Evolutionary conservation across 164 flowering plant genomes (phyloP).

Genomic region (Magnolia changhungtana): DNA sequence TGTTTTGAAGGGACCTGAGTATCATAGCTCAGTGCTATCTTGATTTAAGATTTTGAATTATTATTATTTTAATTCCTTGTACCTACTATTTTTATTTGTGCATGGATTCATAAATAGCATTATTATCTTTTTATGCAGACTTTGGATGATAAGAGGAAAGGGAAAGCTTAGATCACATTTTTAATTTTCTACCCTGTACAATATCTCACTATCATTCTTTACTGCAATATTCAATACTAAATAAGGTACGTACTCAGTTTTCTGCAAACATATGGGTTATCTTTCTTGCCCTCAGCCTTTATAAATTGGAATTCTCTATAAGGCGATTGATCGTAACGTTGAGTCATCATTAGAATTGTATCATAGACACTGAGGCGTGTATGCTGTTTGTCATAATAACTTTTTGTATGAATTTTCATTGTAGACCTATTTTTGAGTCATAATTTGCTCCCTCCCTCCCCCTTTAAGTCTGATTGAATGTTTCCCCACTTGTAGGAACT

Average conservation of each 20-base stretch:
- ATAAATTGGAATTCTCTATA: neutral
- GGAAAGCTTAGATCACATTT: conserved; percentile 32
- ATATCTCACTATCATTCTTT: conserved; percentile 11
- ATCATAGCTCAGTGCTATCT: neutral
- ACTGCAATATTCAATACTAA: conserved; percentile 3
- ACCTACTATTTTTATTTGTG: neutral
- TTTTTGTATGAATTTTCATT: too few relatives aligned
- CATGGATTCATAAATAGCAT: neutral
- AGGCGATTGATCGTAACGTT: neutral
- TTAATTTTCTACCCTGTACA: conserved; percentile 8
- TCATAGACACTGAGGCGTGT: neutral
- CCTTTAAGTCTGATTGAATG: too few relatives aligned
- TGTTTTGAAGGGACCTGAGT: neutral
- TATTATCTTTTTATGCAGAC: conserved; percentile 41
- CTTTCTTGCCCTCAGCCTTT: neutral
- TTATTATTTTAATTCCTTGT: neutral
- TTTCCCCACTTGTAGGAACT: too few relatives aligned
- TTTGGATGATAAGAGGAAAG: conserved; percentile 66
- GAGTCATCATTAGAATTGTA: neutral
- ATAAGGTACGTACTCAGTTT: neutral
- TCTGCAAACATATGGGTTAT: too few relatives aligned
- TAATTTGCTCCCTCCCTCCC: too few relatives aligned
- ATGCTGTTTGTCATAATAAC: too few relatives aligned
- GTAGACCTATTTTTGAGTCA: too few relatives aligned
- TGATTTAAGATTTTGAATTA: neutral